These are phyloP conservation scores for Hydnum rufescens DNA, from an alignment of 768 basidiomycete species.

Conservation along the genomic window DNA sequence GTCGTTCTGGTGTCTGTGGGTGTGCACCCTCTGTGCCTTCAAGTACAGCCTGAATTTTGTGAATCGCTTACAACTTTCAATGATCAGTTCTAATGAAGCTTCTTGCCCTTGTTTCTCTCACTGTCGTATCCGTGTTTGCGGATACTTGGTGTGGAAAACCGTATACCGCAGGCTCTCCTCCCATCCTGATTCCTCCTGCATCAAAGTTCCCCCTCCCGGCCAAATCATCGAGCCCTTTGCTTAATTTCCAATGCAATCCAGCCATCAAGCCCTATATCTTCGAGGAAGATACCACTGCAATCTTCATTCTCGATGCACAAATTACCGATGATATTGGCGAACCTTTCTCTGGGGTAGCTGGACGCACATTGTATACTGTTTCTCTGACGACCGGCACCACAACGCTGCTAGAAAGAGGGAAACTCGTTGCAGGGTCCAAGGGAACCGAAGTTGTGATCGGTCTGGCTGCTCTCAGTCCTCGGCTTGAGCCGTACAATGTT, in stretches of 20 bases:
- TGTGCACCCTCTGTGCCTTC: too few relatives aligned
- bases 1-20: too few relatives aligned
- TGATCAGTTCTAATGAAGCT: too few relatives aligned
- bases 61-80: too few relatives aligned
- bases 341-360: neutral
- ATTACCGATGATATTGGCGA: conserved; percentile 1
- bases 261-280: neutral
- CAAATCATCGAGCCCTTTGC: neutral
- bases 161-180: conserved; percentile 3
- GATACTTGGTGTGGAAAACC: conserved; percentile 5
- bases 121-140: too few relatives aligned
- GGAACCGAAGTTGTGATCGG: neutral
- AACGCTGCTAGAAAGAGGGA: too few relatives aligned
- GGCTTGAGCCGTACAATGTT: neutral
- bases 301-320: conserved; percentile 2
- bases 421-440: neutral
- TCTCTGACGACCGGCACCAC: too few relatives aligned
- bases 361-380: neutral
- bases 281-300: neutral
- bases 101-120: too few relatives aligned
- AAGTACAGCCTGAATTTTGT: too few relatives aligned
- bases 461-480: neutral
- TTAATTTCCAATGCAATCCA: conserved; percentile 1
- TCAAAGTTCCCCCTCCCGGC: conserved; percentile 1
- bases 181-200: neutral